Evolutionary conservation across 345 rosid species (phyloP).

Genomic region (Mallotus nudiflorus): DNA sequence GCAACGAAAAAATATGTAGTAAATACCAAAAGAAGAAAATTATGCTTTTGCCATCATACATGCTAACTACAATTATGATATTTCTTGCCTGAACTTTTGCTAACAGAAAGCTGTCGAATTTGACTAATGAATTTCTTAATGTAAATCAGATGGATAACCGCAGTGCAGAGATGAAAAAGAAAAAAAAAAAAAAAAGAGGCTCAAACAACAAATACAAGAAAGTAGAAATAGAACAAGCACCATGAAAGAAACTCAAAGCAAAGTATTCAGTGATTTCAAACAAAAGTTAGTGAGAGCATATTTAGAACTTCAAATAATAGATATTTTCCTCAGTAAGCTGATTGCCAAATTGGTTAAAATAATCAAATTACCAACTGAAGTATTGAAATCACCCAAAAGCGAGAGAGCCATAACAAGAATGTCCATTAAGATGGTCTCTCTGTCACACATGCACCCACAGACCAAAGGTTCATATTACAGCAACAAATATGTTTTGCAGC

Average conservation of each 20-base stretch:
- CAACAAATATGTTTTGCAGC: neutral
- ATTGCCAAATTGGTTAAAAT: neutral
- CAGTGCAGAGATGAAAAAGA: neutral
- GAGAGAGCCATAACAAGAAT: too few relatives aligned
- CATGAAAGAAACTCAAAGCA: neutral
- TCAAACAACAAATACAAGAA: neutral
- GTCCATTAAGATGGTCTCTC: too few relatives aligned
- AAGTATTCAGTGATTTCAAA: neutral
- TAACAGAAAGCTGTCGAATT: neutral
- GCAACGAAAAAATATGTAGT: neutral
- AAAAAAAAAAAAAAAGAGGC: neutral
- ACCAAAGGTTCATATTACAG: too few relatives aligned
- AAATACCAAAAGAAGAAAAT: neutral
- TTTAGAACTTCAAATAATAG: neutral
- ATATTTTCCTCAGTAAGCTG: neutral
- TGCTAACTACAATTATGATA: too few relatives aligned
- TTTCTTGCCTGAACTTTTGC: too few relatives aligned
- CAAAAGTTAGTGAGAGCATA: neutral
- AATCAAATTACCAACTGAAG: slow-evolving; percentile 54
- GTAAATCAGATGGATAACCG: neutral
- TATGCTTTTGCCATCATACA: too few relatives aligned
- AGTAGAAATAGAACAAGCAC: neutral
- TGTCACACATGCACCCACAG: too few relatives aligned
- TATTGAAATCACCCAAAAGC: slow-evolving; percentile 68
- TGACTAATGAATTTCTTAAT: neutral